Evolutionary conservation across 208 protist genomes (phyloP).

Genomic region (Novymonas esmeraldas): DNA sequence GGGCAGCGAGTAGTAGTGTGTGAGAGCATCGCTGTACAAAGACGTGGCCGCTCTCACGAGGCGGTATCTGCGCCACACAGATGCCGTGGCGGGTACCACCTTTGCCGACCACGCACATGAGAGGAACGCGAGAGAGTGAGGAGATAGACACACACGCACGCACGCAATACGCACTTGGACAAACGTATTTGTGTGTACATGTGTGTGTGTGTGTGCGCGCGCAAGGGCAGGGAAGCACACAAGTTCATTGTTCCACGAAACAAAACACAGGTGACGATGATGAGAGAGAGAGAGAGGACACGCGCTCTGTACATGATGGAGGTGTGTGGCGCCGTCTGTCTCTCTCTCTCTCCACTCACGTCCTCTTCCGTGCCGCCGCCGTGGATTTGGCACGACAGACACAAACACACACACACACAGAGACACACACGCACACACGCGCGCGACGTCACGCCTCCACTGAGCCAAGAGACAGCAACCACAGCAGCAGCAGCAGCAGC

Average conservation of each 20-base stretch:
- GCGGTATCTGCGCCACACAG: no score
- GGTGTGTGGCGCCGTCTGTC: neutral
- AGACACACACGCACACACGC: neutral
- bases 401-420: neutral
- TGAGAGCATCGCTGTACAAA: no score
- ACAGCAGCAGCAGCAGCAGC: neutral
- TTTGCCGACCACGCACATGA: no score
- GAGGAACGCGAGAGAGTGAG: neutral
- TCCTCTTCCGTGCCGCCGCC: no score
- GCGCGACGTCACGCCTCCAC: no score
- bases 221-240: neutral
- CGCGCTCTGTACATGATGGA: neutral
- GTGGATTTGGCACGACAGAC: no score
- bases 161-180: neutral
- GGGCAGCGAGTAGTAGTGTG: no score
- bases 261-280: no score
- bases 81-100: no score
- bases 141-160: neutral
- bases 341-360: neutral
- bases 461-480: no score
- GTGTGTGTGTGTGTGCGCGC: slow-evolving; percentile 3
- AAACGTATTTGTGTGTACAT: slow-evolving; percentile 3
- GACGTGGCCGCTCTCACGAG: no score
- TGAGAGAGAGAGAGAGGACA: neutral
- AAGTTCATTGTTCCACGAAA: no score